Conservation (phyloP, 768 basidiomycete species). For the Rhizopogon rudus region DNA sequence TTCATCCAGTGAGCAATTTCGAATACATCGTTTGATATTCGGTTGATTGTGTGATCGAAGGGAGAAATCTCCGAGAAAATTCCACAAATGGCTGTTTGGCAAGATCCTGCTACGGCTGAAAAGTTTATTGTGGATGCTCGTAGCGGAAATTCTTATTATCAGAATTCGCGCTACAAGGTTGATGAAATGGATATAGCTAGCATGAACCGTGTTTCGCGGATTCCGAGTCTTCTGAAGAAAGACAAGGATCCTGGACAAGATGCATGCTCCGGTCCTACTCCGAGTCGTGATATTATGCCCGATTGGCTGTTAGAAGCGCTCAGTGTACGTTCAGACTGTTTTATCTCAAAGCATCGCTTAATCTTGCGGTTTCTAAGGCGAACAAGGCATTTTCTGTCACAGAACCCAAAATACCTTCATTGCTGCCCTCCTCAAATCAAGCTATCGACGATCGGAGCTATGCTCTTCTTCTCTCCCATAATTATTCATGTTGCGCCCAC, state of each 20-base stretch:
- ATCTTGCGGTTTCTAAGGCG: constrained; percentile 31
- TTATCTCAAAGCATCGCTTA: constrained; percentile 2
- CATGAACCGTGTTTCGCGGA: constrained; percentile 13
- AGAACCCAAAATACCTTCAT: constrained; percentile 43
- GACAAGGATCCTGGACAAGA: not conserved
- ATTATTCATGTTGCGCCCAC: constrained; percentile 12
- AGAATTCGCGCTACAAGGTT: constrained; percentile 8
- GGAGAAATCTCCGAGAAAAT: constrained; percentile 26
- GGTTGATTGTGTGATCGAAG: constrained; percentile 6
- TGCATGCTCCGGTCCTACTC: constrained; percentile 6
- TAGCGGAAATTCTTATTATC: constrained; percentile 62
- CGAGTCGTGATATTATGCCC: constrained; percentile 32
- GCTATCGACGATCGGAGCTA: constrained; percentile 8
- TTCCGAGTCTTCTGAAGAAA: constrained; percentile 4
- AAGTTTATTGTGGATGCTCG: constrained; percentile 57
- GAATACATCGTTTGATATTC: constrained; percentile 5
- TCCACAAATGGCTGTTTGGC: constrained; percentile 37
- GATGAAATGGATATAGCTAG: constrained; percentile 6
- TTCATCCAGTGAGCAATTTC: constrained; percentile 16
- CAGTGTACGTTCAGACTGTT: constrained; percentile 34
- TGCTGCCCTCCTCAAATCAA: constrained; percentile 11
- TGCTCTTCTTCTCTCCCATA: not conserved
- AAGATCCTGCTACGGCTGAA: constrained; percentile 57
- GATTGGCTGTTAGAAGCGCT: constrained; percentile 63
- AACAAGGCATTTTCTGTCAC: constrained; percentile 50